Conservation (phyloP, 169 alveolate genomes). For the Plasmodium coatneyi region DNA sequence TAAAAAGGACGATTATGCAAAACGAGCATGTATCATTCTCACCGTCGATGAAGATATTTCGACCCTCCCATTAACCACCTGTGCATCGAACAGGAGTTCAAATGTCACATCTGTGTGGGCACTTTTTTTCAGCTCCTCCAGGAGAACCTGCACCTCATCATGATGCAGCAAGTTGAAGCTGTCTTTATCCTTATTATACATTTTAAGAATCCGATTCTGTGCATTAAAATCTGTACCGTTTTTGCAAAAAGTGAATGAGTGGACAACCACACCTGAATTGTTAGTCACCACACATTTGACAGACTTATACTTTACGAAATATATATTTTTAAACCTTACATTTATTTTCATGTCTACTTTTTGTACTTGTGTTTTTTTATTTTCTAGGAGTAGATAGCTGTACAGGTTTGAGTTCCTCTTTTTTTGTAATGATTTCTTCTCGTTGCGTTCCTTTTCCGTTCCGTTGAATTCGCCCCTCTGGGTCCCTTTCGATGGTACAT, state of each 20-base stretch:
- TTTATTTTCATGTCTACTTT: slow-evolving; percentile 33
- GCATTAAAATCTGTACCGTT: slow-evolving; percentile 12
- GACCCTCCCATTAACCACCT: slow-evolving; percentile 5
- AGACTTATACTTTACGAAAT: slow-evolving; percentile 39
- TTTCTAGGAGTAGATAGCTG: not conserved
- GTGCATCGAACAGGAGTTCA: slow-evolving; percentile 16
- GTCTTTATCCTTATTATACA: slow-evolving; percentile 33
- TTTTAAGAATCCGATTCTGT: slow-evolving; percentile 37
- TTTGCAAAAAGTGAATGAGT: slow-evolving; percentile 38
- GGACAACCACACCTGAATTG: slow-evolving; percentile 34
- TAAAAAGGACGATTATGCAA: not conserved
- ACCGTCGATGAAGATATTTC: slow-evolving; percentile 23
- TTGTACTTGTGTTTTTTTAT: not conserved
- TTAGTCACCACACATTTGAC: slow-evolving; percentile 67
- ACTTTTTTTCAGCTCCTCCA: slow-evolving; percentile 25
- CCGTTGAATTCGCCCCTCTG: not conserved
- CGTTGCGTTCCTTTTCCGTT: not conserved
- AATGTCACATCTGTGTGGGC: slow-evolving; percentile 13
- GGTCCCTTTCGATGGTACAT: not conserved
- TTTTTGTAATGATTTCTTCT: not conserved
- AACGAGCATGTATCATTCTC: not conserved
- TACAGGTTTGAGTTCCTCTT: not conserved
- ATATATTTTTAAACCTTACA: slow-evolving; percentile 46
- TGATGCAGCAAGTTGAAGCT: not conserved
- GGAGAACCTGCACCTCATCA: slow-evolving; percentile 8